These are phyloP conservation scores for Collybia mongolica DNA, from an alignment of 768 basidiomycete species.

Conservation along the genomic window DNA sequence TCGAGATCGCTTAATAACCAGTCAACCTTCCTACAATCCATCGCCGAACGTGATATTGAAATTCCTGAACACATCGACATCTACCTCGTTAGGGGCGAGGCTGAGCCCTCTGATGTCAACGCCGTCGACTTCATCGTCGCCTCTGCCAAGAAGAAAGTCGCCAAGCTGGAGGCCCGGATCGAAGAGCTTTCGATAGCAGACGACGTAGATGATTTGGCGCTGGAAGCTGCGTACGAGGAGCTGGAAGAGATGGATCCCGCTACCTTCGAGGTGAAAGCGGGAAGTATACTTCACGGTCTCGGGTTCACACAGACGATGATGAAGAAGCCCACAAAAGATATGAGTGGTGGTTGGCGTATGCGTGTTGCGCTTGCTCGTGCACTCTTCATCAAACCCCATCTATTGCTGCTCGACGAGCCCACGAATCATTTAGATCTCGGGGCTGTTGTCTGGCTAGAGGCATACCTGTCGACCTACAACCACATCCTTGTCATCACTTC, in stretches of 20 bases:
- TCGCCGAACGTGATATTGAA: conserved; percentile 92
- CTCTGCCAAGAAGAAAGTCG: conserved; percentile 91
- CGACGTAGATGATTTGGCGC: conserved; percentile 80
- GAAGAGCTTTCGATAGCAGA: conserved; percentile 93
- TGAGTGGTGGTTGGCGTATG: conserved; percentile 99
- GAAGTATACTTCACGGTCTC: conserved; percentile 95
- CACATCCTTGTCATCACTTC: conserved; percentile 97
- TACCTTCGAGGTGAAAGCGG: conserved; percentile 95
- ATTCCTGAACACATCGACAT: conserved; percentile 97
- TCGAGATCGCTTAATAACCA: conserved; percentile 23
- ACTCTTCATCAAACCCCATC: conserved; percentile 94
- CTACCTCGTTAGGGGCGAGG: conserved; percentile 95
- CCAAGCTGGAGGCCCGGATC: conserved; percentile 87
- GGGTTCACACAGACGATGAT: conserved; percentile 92
- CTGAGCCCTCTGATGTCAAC: conserved; percentile 92
- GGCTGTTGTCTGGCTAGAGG: conserved; percentile 98
- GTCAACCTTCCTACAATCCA: conserved; percentile 96
- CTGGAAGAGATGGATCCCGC: conserved; percentile 95
- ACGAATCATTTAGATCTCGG: conserved; percentile 95
- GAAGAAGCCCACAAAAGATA: conserved; percentile 95
- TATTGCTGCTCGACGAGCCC: conserved; percentile 90
- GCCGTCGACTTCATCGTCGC: conserved; percentile 97
- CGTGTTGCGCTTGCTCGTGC: conserved; percentile 95
- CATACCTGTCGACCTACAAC: conserved; percentile 96
- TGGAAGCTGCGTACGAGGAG: conserved; percentile 92